Conservation (phyloP, 495 filamentous ascomycete species). For the Aspergillus heteromorphus region DNA sequence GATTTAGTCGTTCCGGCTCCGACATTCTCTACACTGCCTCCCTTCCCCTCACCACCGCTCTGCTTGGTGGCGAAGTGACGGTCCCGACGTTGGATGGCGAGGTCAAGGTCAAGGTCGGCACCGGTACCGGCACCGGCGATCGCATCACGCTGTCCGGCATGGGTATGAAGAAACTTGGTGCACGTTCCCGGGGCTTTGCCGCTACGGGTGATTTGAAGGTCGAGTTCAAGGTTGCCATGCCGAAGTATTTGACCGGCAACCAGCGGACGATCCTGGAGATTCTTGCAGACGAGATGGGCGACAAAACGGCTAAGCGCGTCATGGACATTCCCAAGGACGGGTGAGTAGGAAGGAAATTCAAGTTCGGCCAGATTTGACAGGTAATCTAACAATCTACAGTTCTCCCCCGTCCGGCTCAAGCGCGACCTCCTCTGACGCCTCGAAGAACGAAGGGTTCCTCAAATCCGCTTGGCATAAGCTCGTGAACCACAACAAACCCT, state of each 20-base stretch:
- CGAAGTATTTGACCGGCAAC: slow-evolving; percentile 82
- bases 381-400: slow-evolving; percentile 1
- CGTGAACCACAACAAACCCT: slow-evolving; percentile 63
- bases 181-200: slow-evolving; percentile 43
- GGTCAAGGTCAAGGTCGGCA: slow-evolving; percentile 79
- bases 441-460: slow-evolving; percentile 76
- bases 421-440: slow-evolving; percentile 26
- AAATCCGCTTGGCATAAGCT: slow-evolving; percentile 86
- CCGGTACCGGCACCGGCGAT: slow-evolving; percentile 89
- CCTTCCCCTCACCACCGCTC: slow-evolving; percentile 86
- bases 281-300: slow-evolving; percentile 88
- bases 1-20: slow-evolving; percentile 77
- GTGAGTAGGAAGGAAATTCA: slow-evolving; percentile 23
- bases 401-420: slow-evolving; percentile 5
- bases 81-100: slow-evolving; percentile 88
- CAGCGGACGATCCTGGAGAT: slow-evolving; percentile 91
- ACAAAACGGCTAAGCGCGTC: slow-evolving; percentile 83
- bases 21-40: slow-evolving; percentile 90
- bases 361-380: not conserved
- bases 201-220: slow-evolving; percentile 77
- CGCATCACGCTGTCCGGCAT: slow-evolving; percentile 77
- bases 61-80: slow-evolving; percentile 82
- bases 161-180: slow-evolving; percentile 81
- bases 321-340: slow-evolving; percentile 64
- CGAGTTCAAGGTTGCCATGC: slow-evolving; percentile 93